Conservation (phyloP, 1,139 yeast genomes). For the Arxiozyma slooffiae region DNA sequence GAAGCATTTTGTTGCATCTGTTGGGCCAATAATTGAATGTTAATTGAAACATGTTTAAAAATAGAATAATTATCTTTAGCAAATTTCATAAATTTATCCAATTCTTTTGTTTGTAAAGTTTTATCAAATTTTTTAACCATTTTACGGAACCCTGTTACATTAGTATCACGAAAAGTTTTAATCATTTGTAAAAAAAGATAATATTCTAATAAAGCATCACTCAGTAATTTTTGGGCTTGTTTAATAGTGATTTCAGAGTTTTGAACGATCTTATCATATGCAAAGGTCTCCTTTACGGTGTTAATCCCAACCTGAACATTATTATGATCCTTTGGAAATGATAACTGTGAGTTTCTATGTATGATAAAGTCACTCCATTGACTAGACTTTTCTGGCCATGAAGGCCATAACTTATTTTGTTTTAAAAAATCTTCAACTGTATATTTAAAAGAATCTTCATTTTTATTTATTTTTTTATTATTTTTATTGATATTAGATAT, state of each 20-base stretch:
- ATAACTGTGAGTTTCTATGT: background rate
- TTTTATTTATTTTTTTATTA: background rate
- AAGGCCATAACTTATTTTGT: conserved; percentile 24
- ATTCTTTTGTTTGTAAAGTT: conserved; percentile 34
- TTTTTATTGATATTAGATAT: background rate
- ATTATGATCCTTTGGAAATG: background rate
- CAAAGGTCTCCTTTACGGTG: conserved; percentile 31
- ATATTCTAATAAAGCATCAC: conserved; percentile 67
- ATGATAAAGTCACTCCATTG: background rate
- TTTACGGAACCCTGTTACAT: conserved; percentile 81
- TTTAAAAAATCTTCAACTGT: conserved; percentile 15
- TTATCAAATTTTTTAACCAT: conserved; percentile 87
- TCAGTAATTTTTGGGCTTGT: conserved; percentile 60
- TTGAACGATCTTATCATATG: conserved; percentile 6
- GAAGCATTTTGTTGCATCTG: conserved; percentile 16
- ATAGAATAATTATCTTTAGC: conserved; percentile 22
- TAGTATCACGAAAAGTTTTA: conserved; percentile 64
- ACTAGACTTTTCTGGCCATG: conserved; percentile 19
- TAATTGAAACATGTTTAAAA: conserved; percentile 25
- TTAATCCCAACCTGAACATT: conserved; percentile 9
- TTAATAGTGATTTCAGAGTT: conserved; percentile 8
- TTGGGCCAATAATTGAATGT: conserved; percentile 20
- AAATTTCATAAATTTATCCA: conserved; percentile 46
- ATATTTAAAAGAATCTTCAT: background rate
- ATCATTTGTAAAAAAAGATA: conserved; percentile 72